A percentile compares a stretch with the other conserved stretches of the same genome.
Conservation (phyloP, 768 basidiomycete genomes). For the Lentinula boryana region DNA sequence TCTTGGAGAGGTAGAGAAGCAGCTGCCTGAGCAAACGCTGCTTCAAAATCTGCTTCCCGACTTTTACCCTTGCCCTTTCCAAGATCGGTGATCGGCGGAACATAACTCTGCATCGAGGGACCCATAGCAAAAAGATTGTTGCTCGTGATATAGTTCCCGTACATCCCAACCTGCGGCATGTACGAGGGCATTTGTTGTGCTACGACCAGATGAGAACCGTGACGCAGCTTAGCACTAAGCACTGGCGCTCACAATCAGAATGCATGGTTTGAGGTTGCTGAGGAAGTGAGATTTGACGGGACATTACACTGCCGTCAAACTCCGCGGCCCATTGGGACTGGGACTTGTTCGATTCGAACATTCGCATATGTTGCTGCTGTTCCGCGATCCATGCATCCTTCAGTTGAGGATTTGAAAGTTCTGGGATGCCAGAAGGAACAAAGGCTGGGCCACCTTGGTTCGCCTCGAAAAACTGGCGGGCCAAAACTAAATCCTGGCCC, state of each 20-base stretch:
- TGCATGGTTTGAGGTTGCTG: constrained; percentile 29
- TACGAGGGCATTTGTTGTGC: constrained; percentile 38
- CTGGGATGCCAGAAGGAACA: constrained; percentile 7
- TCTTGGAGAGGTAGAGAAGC: constrained; percentile 44
- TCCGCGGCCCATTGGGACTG: constrained; percentile 52
- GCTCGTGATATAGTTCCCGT: constrained; percentile 27
- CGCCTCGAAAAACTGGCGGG: constrained; percentile 72
- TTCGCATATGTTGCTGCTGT: constrained; percentile 34
- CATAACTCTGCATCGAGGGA: constrained; percentile 28
- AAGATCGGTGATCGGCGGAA: constrained; percentile 19
- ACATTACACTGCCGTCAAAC: constrained; percentile 31
- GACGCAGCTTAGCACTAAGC: not conserved
- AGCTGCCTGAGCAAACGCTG: constrained; percentile 68
- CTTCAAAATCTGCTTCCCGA: constrained; percentile 75
- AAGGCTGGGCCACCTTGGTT: not conserved
- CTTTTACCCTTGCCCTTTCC: constrained; percentile 76
- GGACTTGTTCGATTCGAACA: constrained; percentile 25
- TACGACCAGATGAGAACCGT: constrained; percentile 11
- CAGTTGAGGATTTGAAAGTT: constrained; percentile 29
- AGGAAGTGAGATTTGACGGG: constrained; percentile 17
- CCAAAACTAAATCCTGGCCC: constrained; percentile 67
- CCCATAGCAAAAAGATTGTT: constrained; percentile 25
- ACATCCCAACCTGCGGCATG: constrained; percentile 26
- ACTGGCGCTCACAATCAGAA: constrained; percentile 31
- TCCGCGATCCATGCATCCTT: constrained; percentile 51